These are phyloP conservation scores for Neurospora pannonica DNA, from an alignment of 495 filamentous ascomycete genomes.

Conservation along the genomic window DNA sequence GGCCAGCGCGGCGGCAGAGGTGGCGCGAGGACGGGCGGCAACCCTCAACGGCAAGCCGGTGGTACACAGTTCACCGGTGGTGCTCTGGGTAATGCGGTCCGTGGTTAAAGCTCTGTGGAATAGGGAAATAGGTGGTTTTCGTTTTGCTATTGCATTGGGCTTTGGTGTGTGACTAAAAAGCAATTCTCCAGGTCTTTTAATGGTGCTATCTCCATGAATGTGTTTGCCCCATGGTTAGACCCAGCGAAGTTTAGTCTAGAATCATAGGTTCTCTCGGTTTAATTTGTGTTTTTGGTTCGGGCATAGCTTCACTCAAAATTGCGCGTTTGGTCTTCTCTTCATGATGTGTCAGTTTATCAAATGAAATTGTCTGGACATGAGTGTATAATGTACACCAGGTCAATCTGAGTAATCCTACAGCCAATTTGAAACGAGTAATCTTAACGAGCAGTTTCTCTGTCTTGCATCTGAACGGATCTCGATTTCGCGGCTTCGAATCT, in stretches of 20 bases:
- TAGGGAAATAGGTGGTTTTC: slow-evolving; percentile 15
- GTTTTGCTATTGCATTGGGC: slow-evolving; percentile 24
- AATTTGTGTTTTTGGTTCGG: background rate
- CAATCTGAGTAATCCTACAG: background rate
- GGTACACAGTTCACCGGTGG: slow-evolving; percentile 51
- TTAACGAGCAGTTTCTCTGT: background rate
- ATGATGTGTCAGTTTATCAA: background rate
- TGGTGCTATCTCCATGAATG: slow-evolving; percentile 1
- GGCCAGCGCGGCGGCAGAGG: slow-evolving; percentile 59
- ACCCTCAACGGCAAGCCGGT: slow-evolving; percentile 45
- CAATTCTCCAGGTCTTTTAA: slow-evolving; percentile 10
- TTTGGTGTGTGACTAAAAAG: slow-evolving; percentile 22
- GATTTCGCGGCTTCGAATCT: background rate
- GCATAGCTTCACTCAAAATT: background rate
- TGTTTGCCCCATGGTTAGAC: slow-evolving; percentile 16
- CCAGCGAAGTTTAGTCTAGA: slow-evolving; percentile 14
- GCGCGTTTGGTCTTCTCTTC: background rate
- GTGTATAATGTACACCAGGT: background rate
- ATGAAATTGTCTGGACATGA: background rate
- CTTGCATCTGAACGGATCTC: background rate
- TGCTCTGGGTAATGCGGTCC: slow-evolving; percentile 45
- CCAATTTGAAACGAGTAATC: background rate
- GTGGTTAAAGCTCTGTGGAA: slow-evolving; percentile 28
- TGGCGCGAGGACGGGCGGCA: slow-evolving; percentile 46
- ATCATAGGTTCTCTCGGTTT: slow-evolving; percentile 3